A percentile compares a stretch with the other conserved stretches of the same genome.
Conservation (phyloP, 108 stramenopile genomes). For the Hondaea fermentalgiana region DNA sequence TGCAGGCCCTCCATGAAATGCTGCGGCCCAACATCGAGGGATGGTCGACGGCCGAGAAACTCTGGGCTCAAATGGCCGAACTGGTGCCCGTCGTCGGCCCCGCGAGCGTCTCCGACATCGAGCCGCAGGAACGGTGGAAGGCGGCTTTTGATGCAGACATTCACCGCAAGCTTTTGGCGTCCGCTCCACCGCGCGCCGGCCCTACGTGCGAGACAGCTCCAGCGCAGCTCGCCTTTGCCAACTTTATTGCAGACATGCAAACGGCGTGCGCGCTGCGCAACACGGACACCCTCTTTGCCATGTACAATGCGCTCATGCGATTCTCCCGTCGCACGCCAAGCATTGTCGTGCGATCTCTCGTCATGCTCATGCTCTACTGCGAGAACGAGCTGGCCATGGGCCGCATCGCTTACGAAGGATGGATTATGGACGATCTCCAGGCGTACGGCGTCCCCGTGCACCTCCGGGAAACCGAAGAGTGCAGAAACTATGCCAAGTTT, state of each 20-base stretch:
- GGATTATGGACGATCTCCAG: neutral
- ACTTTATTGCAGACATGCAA: neutral
- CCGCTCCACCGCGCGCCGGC: neutral
- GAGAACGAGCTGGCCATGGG: slow-evolving; percentile 1
- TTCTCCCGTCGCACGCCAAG: neutral
- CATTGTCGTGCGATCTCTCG: neutral
- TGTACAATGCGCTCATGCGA: neutral
- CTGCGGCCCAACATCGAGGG: neutral
- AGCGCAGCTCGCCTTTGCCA: neutral
- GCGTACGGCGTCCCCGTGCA: neutral
- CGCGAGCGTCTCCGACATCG: neutral
- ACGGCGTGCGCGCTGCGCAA: neutral
- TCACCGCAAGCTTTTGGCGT: neutral
- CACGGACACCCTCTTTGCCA: neutral
- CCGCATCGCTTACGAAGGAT: neutral
- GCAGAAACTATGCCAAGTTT: neutral
- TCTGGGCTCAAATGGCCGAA: neutral
- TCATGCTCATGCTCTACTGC: neutral
- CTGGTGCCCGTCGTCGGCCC: neutral
- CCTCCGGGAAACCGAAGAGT: neutral
- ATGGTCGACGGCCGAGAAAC: neutral
- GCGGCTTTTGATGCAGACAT: neutral
- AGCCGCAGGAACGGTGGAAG: neutral
- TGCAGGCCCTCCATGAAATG: neutral
- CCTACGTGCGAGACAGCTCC: neutral